Conservation (phyloP, 1,139 yeast species). For the Saccharomyces hybrid region DNA sequence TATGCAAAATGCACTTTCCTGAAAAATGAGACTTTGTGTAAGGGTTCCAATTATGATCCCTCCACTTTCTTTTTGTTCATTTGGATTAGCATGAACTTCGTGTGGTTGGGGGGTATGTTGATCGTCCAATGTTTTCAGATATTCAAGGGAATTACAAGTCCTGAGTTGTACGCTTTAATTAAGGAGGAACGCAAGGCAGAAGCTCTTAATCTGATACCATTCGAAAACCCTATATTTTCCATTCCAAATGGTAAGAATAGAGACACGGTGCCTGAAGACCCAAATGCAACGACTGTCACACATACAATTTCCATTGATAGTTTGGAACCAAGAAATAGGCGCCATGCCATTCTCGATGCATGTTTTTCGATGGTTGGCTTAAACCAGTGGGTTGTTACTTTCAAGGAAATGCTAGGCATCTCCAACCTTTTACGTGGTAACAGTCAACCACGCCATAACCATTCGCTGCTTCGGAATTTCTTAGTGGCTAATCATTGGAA, state of each 20-base stretch:
- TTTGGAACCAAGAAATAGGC: neutral
- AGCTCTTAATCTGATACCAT: neutral
- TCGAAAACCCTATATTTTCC: neutral
- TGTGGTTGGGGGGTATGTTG: conserved; percentile 60
- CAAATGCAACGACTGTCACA: conserved; percentile 13
- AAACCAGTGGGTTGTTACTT: conserved; percentile 30
- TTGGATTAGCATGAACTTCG: conserved; percentile 54
- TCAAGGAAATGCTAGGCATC: conserved; percentile 26
- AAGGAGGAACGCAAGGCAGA: conserved; percentile 8
- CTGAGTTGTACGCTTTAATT: conserved; percentile 46
- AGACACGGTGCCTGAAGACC: neutral
- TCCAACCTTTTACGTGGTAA: conserved; percentile 8
- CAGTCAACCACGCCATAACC: neutral
- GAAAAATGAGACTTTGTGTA: conserved; percentile 47
- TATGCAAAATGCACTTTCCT: conserved; percentile 39
- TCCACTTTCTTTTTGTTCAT: conserved; percentile 46
- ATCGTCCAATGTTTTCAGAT: conserved; percentile 69
- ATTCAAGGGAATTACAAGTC: conserved; percentile 65
- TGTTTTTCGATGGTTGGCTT: conserved; percentile 30
- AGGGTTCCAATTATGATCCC: conserved; percentile 44
- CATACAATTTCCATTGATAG: conserved; percentile 25
- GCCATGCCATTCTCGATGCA: conserved; percentile 5
- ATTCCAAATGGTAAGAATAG: neutral
- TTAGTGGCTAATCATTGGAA: conserved; percentile 27
- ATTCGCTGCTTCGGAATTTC: conserved; percentile 41